Conservation (phyloP, 1,284 basidiomycete species). For the Fomitiporia mediterranea region DNA sequence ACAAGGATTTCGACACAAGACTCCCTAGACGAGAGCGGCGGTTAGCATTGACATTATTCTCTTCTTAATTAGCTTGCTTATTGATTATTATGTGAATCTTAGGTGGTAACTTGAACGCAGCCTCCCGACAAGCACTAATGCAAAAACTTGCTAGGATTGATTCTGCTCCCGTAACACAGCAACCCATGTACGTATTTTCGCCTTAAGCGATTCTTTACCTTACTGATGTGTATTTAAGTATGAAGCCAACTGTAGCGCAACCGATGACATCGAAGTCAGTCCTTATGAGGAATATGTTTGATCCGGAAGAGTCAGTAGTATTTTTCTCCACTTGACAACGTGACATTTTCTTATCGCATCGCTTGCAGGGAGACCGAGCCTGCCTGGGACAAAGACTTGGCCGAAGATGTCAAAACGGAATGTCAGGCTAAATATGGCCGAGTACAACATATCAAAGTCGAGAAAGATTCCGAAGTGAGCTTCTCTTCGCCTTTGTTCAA, state of each 20-base stretch:
- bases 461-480: constrained; percentile 86
- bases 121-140: constrained; percentile 96
- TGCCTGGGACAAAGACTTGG: constrained; percentile 96
- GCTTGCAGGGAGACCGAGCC: constrained; percentile 84
- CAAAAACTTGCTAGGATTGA: constrained; percentile 96
- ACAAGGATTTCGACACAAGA: constrained; percentile 71
- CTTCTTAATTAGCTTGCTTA: not conserved
- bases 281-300: constrained; percentile 93
- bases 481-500: not conserved
- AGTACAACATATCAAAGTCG: constrained; percentile 86
- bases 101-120: constrained; percentile 93
- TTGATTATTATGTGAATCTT: constrained; percentile 6
- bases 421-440: constrained; percentile 88
- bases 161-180: constrained; percentile 48
- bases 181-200: constrained; percentile 49
- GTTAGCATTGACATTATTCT: constrained; percentile 35
- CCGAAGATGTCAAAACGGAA: constrained; percentile 94
- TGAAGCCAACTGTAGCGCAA: constrained; percentile 67
- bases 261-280: constrained; percentile 81
- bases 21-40: constrained; percentile 78
- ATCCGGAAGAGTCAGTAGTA: constrained; percentile 80
- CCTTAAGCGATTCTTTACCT: constrained; percentile 3
- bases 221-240: constrained; percentile 34
- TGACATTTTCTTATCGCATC: not conserved
- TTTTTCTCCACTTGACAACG: constrained; percentile 8